phyloP scores from a whole-genome alignment of 1,284 basidiomycete species.

The Dichomitus squalens region DNA sequence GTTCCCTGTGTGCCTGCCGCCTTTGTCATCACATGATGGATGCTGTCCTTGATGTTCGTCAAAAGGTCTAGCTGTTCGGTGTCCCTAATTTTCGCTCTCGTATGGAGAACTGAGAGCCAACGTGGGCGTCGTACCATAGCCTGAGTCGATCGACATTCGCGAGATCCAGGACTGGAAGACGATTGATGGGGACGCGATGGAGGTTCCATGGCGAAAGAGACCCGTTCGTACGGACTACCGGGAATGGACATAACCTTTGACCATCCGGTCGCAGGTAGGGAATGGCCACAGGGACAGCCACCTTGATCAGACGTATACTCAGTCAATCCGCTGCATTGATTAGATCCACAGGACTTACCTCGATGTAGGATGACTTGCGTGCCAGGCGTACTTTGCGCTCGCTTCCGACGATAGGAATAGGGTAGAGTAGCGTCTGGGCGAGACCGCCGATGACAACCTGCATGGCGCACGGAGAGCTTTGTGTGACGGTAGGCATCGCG shows the following conservation, averaged over 20 bases:
- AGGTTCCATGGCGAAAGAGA: slow-evolving; percentile 39
- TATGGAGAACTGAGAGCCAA: slow-evolving; percentile 34
- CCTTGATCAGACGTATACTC: slow-evolving; percentile 27
- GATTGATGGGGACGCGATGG: slow-evolving; percentile 42
- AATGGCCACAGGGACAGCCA: slow-evolving; percentile 29
- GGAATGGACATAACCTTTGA: slow-evolving; percentile 36
- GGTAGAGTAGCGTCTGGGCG: slow-evolving; percentile 35
- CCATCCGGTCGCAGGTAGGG: slow-evolving; percentile 30
- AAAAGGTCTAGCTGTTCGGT: slow-evolving; percentile 28
- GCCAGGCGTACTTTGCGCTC: slow-evolving; percentile 45
- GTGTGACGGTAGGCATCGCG: slow-evolving; percentile 24
- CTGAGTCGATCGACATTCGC: slow-evolving; percentile 7
- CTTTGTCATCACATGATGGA: slow-evolving; percentile 35
- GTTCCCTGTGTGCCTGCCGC: slow-evolving; percentile 25
- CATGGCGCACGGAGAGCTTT: slow-evolving; percentile 38
- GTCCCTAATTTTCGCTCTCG: slow-evolving; percentile 28
- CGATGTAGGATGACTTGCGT: slow-evolving; percentile 53
- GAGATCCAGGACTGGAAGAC: slow-evolving; percentile 36
- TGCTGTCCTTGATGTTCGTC: slow-evolving; percentile 34
- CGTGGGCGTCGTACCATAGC: slow-evolving; percentile 36
- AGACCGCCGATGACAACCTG: slow-evolving; percentile 29
- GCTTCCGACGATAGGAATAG: slow-evolving; percentile 37
- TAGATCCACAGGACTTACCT: slow-evolving; percentile 39
- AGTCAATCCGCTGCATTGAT: slow-evolving; percentile 16
- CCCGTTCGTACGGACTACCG: slow-evolving; percentile 25